Evolutionary conservation across 257 asterid species (phyloP), one percentile per base, ranked within the genome.

Genomic region (Hygrophila difformis): DNA sequence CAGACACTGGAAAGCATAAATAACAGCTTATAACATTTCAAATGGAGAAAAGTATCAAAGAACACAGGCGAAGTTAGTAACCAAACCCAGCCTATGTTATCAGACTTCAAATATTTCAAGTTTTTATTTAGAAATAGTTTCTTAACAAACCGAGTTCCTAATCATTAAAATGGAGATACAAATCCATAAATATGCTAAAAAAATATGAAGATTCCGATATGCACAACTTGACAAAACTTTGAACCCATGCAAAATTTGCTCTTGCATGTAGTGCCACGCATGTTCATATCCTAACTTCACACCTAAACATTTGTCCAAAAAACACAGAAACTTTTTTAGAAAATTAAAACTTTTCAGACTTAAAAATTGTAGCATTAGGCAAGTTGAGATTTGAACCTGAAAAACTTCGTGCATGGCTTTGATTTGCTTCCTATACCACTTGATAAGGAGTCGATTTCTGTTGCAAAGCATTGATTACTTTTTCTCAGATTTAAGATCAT

Each of bases 351-450:
- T n/a, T n/a, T n/a, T n/a, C n/a, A n/a, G n/a, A n/a, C n/a, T 51
- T 49, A 37, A 35, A 47, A 42, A n/a, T n/a, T 62, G 57, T 40
- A 47, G 49, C 29, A 69, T 82, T 75, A 56, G 69, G 71, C 64
- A 68, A 68, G 76, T 71, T 62, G 71, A 81, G 93, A 87, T 74
- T 68, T 69, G 74, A 81, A 87, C 97, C 97, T 87, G 97, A 81
- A 87, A 81, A 78, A 84, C 93, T 87, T 87, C 84, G 91, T 87
- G 93, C 97, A 87, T 59, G 97, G 95, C 97, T 87, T 87, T 75
- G 84, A 75, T 87, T 87, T 87, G 93, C 93, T 87, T 71, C 97
- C 97, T 84, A 79, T 71, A 76, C 95, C 97, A 87, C 91, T 69
- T 73, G 94, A 75, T 64, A 75, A 55, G 69, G 91, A 75, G 74